Percentiles rank a stretch among this genome's conserved stretches.
phyloP scores from a whole-genome alignment of 2,329 filamentous ascomycete species.

The Scedosporium minutisporum region DNA sequence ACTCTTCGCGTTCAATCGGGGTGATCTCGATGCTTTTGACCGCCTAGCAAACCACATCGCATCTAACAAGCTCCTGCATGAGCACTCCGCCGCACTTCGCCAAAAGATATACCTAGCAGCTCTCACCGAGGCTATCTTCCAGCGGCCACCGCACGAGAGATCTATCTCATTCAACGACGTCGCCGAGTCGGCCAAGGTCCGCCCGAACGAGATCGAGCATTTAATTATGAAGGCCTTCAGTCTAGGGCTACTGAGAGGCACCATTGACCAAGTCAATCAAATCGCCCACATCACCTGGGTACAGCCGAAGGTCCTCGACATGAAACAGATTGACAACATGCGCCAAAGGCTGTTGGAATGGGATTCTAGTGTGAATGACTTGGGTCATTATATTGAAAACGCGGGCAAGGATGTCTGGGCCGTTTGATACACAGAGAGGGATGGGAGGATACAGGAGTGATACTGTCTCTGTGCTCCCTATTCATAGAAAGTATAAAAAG shows the following conservation, averaged over 20 bases:
- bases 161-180: slow-evolving; percentile 89
- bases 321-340: slow-evolving; percentile 92
- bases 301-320: slow-evolving; percentile 94
- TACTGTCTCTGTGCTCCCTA: background rate
- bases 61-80: slow-evolving; percentile 67
- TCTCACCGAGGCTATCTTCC: slow-evolving; percentile 92
- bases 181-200: slow-evolving; percentile 83
- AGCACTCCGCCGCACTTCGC: slow-evolving; percentile 76
- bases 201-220: slow-evolving; percentile 88
- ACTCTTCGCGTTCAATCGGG: slow-evolving; percentile 96
- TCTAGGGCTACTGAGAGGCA: slow-evolving; percentile 77
- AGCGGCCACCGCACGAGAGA: slow-evolving; percentile 87
- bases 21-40: slow-evolving; percentile 82
- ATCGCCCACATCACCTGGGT: slow-evolving; percentile 97
- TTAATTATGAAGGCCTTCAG: slow-evolving; percentile 99
- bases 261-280: slow-evolving; percentile 92
- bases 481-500: no score
- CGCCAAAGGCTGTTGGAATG: slow-evolving; percentile 79
- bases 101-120: slow-evolving; percentile 98
- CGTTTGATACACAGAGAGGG: slow-evolving; percentile 37
- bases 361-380: slow-evolving; percentile 90
- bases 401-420: slow-evolving; percentile 95
- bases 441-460: background rate
- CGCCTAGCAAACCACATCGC: slow-evolving; percentile 70
- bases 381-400: slow-evolving; percentile 94